Evolutionary conservation across 2,329 filamentous ascomycete genomes (phyloP), one percentile per base, ranked within the genome.

Genomic region (Talaromyces islandicus): DNA sequence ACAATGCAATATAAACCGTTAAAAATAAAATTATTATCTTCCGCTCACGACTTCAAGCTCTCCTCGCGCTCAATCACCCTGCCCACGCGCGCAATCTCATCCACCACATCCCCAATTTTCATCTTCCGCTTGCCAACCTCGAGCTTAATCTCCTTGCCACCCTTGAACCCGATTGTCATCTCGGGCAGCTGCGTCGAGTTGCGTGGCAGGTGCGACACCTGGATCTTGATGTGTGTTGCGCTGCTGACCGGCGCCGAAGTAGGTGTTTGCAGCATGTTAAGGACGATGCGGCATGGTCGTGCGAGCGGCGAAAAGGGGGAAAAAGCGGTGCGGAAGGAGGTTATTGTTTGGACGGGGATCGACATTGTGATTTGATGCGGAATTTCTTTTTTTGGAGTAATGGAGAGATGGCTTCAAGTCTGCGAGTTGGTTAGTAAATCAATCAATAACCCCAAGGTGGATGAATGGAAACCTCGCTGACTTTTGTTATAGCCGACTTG

Each of bases 61-160:
- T 92, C 90, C 76, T 91, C 86, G 73, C 96, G 88, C 69, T 91
- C 87, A 70, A 97, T 77, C 66, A 82, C 80, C 66, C 94, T 85
- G 56, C 92, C 96, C 78, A 97, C 91, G 69, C 94, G 83, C 73
- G 97, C 90, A 51, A 96, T 87, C 76, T 97, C 92, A 73, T 92
- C 90, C 60, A 93, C 83, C 21, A 97, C 85, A 69, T 92, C 89
- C 72, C 90, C 90, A 71, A 97, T 92, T 67, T 87, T 89, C 77
- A 92, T 80, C 71, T 87, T 88, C 68, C 90, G 81, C 74, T 88
- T 89, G 67, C 90, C 87, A 66, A 91, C 83, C 71, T 96, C 87
- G 43, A 97, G 83, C 35, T 86, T 85, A 79, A 97, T 85, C 70
- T 95, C 88, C 78, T 93, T 96, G 68, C 94, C 94, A 71, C 97